Evolutionary conservation across 1,284 basidiomycete species (phyloP).

Genomic region (Phellinidium pouzarii): DNA sequence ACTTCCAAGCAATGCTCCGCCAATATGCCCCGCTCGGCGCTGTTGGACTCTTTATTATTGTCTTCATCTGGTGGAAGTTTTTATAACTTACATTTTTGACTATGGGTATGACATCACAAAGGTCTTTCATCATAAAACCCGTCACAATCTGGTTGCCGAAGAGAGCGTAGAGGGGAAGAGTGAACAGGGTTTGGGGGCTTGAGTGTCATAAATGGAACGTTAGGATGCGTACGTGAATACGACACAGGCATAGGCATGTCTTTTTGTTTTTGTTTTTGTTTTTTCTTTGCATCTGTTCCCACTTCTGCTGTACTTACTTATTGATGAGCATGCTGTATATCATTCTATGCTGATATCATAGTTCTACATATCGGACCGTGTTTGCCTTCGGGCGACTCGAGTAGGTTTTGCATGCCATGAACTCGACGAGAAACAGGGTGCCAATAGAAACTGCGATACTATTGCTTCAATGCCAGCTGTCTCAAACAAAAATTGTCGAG

Average conservation of each 20-base stretch:
- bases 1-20: conserved; percentile 86
- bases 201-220: neutral
- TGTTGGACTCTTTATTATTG: conserved; percentile 71
- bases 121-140: neutral
- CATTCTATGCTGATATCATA: conserved; percentile 2
- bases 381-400: no score
- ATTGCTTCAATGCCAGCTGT: neutral
- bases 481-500: no score
- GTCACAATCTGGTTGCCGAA: neutral
- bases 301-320: neutral
- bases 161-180: neutral
- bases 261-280: neutral
- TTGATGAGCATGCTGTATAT: neutral
- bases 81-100: conserved; percentile 31
- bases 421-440: neutral
- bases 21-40: conserved; percentile 93
- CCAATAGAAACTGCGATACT: neutral
- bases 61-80: conserved; percentile 92
- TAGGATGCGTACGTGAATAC: neutral
- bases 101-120: neutral
- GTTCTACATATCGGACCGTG: neutral
- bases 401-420: no score
- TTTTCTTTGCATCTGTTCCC: neutral
- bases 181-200: neutral
- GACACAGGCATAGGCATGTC: neutral